Evolutionary conservation across 2,329 filamentous ascomycete genomes (phyloP).

Genomic region (Colletotrichum cordylinicola): DNA sequence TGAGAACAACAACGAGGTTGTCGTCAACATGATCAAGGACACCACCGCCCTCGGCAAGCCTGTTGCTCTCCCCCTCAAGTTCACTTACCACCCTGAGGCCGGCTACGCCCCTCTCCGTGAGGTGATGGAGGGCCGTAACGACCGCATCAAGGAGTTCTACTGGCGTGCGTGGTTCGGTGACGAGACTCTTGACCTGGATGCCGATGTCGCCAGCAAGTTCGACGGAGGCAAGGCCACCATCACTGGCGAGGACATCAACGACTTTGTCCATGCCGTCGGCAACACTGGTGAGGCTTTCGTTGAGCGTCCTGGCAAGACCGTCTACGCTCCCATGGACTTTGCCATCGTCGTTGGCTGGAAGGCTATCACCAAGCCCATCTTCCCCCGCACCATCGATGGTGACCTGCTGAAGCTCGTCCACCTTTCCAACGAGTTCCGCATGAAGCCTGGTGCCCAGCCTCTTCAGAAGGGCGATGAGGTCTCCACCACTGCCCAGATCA

Average conservation of each 20-base stretch:
- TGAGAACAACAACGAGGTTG: conserved; percentile 77
- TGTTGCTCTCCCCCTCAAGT: conserved; percentile 83
- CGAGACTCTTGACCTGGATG: conserved; percentile 82
- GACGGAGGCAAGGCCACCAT: conserved; percentile 88
- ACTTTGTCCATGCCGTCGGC: conserved; percentile 98
- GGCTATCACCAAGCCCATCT: conserved; percentile 98
- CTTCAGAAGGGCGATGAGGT: conserved; percentile 95
- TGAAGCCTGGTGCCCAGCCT: conserved; percentile 94
- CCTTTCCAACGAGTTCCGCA: conserved; percentile 96
- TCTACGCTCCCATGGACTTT: conserved; percentile 98
- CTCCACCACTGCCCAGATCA: conserved; percentile 92
- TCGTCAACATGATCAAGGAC: conserved; percentile 91
- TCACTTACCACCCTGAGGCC: conserved; percentile 92
- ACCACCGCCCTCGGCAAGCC: conserved; percentile 84
- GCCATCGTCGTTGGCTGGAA: conserved; percentile 99
- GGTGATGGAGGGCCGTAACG: conserved; percentile 94
- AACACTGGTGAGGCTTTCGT: conserved; percentile 98
- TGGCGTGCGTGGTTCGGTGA: conserved; percentile 97
- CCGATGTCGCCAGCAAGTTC: conserved; percentile 84
- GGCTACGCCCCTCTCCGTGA: conserved; percentile 98
- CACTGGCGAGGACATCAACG: conserved; percentile 91
- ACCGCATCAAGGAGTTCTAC: conserved; percentile 99
- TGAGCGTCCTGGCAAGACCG: conserved; percentile 90
- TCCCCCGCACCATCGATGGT: conserved; percentile 94
- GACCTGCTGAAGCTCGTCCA: conserved; percentile 96